Evolutionary conservation across 306 rosid genomes (phyloP).

Genomic region (Prunus kanzakura): DNA sequence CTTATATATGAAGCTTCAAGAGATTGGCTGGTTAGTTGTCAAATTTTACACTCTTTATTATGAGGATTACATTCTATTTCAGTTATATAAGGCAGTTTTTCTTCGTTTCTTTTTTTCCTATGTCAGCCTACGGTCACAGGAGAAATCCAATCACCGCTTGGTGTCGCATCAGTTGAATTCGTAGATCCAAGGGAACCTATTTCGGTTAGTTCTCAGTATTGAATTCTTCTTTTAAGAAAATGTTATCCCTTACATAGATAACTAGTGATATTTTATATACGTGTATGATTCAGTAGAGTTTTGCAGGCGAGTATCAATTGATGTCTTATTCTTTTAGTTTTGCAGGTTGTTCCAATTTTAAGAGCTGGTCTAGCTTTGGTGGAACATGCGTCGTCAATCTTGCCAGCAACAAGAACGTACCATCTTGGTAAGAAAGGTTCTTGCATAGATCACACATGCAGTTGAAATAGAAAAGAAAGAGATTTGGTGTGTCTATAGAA

Average conservation of each 20-base stretch:
- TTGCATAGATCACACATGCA: not conserved
- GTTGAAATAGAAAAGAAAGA: conserved; percentile 9
- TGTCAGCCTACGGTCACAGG: conserved; percentile 77
- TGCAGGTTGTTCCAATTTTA: conserved; percentile 85
- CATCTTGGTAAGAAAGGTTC: conserved; percentile 68
- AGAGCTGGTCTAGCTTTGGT: conserved; percentile 94
- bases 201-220: conserved; percentile 47
- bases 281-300: not conserved
- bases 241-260: not conserved
- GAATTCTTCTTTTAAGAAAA: not conserved
- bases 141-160: conserved; percentile 90
- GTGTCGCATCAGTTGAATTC: conserved; percentile 86
- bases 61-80: not conserved
- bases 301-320: conserved; percentile 25
- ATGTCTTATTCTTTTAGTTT: conserved; percentile 20
- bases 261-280: too few relatives aligned
- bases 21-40: conserved; percentile 90
- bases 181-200: conserved; percentile 95
- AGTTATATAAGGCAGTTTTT: not conserved
- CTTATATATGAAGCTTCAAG: conserved; percentile 90
- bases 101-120: not conserved
- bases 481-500: not conserved
- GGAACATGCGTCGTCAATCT: conserved; percentile 68
- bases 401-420: conserved; percentile 82
- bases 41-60: conserved; percentile 4